Base-by-base conservation (phyloP, 176 grass and related monocot genomes). In the Ensete glaucum region DNA sequence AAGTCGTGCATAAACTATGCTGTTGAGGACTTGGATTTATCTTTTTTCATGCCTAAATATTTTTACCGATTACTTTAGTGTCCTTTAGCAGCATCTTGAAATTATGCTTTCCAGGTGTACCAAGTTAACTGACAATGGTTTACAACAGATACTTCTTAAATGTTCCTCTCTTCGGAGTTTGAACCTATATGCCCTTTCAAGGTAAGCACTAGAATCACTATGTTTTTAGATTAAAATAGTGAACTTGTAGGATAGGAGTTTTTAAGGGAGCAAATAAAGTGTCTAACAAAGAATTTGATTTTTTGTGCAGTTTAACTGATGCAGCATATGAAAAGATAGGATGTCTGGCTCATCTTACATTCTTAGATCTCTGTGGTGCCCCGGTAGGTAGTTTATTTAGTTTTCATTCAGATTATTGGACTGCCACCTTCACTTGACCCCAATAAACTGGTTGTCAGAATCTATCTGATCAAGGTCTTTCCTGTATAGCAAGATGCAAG, bases 111-210 rank as follows among this genome's bases (percentile, higher is more conserved):
- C 69, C 49, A 97, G 94, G 88, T 97, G 90, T 66, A 79, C 88
- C 79, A 97, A 91, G 80, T 89, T 97, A 79, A 97, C 90, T 65
- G 94, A 97, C 74, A 70, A 57, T 85, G 88, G 88, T 24, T 77
- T 97, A 59, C 75, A 87, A 52, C 67, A 90, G 62, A 73, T 93
- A 14, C 81, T 97, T 79, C 73, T 74, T 77, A 97, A 91, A 87
- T 97, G 90, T 79, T 89, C 80, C 83, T 79, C 56, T 52, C 94
- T 97, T 88, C 85, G 87, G 89, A 87, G 79, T 67, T 87, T 97
- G 80, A 97, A 97, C 65, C 82, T 97, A 66, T 97, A 93, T 83
- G 94, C 94, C 43, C 84, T 93, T 79, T 93, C 94, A 15, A 93
- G 88, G 94, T 91, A 88, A 78, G 69, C 55, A 50, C 64, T 49